These are phyloP conservation scores for Rhodotorula sp. DNA, from an alignment of 1,284 basidiomycete genomes.

Conservation along the genomic window DNA sequence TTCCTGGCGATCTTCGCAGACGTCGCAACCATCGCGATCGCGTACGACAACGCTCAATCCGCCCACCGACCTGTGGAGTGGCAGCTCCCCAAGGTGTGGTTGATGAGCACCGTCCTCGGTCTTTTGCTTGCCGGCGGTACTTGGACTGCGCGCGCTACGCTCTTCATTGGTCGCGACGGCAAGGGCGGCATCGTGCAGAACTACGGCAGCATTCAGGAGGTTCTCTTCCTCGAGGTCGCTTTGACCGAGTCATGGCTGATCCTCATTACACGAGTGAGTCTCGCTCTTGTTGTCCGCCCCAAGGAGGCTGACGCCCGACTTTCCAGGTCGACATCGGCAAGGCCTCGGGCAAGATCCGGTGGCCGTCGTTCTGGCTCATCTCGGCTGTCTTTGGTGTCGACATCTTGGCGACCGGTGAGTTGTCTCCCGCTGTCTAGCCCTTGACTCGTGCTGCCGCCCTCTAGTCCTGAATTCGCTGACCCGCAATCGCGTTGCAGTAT, in stretches of 20 bases:
- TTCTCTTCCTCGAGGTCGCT: slow-evolving; percentile 48
- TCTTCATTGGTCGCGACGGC: slow-evolving; percentile 50
- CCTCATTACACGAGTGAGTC: slow-evolving; percentile 50
- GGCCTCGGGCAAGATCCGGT: slow-evolving; percentile 1
- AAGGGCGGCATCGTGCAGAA: slow-evolving; percentile 57
- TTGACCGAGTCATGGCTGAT: slow-evolving; percentile 60
- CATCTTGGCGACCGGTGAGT: slow-evolving; percentile 53
- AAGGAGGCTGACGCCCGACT: too few relatives aligned
- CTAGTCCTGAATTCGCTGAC: too few relatives aligned
- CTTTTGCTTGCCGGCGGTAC: slow-evolving; percentile 55
- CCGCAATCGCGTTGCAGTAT: background rate
- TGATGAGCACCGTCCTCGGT: slow-evolving; percentile 53
- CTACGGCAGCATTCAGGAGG: slow-evolving; percentile 49
- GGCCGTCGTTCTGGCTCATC: slow-evolving; percentile 55
- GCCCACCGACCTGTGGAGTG: slow-evolving; percentile 57
- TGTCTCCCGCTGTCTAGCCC: slow-evolving; percentile 32
- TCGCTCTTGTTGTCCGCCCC: too few relatives aligned
- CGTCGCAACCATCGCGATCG: slow-evolving; percentile 45
- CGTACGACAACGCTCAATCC: slow-evolving; percentile 55
- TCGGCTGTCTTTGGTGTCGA: slow-evolving; percentile 57
- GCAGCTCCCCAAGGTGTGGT: slow-evolving; percentile 60
- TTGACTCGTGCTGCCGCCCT: too few relatives aligned
- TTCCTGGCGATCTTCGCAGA: slow-evolving; percentile 61
- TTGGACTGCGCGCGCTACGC: slow-evolving; percentile 57
- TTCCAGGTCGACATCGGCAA: background rate